These are phyloP conservation scores for Diplocarpon mali DNA, from an alignment of 2,329 filamentous ascomycete genomes.

Conservation along the genomic window DNA sequence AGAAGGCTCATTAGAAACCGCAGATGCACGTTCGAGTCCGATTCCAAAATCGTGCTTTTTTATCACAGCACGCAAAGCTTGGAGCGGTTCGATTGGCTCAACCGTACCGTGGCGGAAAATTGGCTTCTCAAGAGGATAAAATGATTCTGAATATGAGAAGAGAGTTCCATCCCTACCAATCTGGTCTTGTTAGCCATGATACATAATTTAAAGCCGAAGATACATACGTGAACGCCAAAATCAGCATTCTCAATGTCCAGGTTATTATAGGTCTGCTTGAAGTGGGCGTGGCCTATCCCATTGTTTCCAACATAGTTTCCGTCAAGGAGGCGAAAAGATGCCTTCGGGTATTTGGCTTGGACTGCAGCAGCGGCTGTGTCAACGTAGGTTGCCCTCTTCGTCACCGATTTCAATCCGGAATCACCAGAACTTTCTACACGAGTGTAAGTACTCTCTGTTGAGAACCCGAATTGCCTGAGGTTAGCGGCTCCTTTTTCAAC, in stretches of 20 bases:
- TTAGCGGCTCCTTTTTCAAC: constrained; percentile 6
- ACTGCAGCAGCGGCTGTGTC: constrained; percentile 35
- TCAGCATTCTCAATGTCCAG: constrained; percentile 47
- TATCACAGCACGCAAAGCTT: too few relatives aligned
- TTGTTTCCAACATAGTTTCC: constrained; percentile 43
- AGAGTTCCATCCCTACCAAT: constrained; percentile 40
- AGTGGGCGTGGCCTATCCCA: constrained; percentile 45
- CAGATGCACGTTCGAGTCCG: too few relatives aligned
- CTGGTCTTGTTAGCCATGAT: constrained; percentile 30
- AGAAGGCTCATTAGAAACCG: too few relatives aligned
- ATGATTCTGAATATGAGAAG: constrained; percentile 45
- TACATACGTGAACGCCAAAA: constrained; percentile 15
- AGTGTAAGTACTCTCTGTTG: constrained; percentile 10
- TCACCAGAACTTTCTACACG: constrained; percentile 5
- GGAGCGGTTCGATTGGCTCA: too few relatives aligned
- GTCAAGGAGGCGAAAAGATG: constrained; percentile 38
- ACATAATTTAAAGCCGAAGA: neutral
- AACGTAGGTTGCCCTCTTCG: constrained; percentile 27
- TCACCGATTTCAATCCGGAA: neutral
- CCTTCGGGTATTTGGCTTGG: constrained; percentile 29
- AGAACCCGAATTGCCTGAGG: constrained; percentile 10
- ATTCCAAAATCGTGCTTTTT: too few relatives aligned
- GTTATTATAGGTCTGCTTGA: constrained; percentile 46
- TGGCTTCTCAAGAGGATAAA: constrained; percentile 35
- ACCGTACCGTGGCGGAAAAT: too few relatives aligned